phyloP scores from a whole-genome alignment of 345 rosid genomes.

The Eucalyptus paniculata region DNA sequence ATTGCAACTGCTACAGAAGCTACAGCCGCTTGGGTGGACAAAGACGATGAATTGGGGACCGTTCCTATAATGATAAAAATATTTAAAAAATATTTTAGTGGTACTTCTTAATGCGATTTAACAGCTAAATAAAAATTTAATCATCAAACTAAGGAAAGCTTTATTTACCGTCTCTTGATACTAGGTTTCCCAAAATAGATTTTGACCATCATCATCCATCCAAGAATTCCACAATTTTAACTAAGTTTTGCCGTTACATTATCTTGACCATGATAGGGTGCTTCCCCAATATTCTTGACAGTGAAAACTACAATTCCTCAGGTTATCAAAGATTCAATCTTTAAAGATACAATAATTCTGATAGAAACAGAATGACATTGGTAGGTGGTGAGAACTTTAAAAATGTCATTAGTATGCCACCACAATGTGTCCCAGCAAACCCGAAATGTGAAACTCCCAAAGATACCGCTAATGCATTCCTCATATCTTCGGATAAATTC shows the following conservation, averaged over 20 bases:
- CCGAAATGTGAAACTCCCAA: neutral
- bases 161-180: neutral
- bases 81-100: conserved; percentile 22
- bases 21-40: conserved; percentile 75
- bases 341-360: neutral
- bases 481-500: neutral
- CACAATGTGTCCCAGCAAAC: neutral
- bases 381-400: neutral
- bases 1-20: conserved; percentile 60
- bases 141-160: neutral
- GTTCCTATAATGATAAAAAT: conserved; percentile 82
- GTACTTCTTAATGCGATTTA: neutral
- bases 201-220: neutral
- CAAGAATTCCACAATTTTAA: neutral
- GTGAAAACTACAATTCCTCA: neutral
- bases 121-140: neutral
- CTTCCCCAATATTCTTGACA: neutral
- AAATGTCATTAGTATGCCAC: neutral
- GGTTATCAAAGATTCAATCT: neutral
- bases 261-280: neutral
- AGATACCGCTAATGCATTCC: neutral
- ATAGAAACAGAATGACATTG: neutral
- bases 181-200: neutral
- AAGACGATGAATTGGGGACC: conserved; percentile 67
- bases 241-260: neutral